Base-by-base conservation (phyloP, 2,329 filamentous ascomycete genomes). In the Aspergillus oerlinghausenensis region DNA sequence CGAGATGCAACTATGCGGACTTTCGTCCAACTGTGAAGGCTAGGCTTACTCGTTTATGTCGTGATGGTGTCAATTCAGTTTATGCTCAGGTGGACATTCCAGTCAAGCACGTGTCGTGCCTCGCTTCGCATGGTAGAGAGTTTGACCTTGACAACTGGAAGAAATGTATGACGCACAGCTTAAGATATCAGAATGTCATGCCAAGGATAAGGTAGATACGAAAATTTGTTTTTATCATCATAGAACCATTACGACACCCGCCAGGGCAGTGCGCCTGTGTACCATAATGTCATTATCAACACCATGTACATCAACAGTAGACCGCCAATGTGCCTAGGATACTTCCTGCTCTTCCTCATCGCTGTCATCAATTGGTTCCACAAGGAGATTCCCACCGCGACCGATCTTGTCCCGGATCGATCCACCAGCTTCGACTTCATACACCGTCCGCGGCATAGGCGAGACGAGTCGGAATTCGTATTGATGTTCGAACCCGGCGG, bases 391-490 rank as follows among this genome's bases (percentile, higher is more conserved):
- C 3, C 88, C 91, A 62, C 90, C 92, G 63, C 87, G 81, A 3
- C 93, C 91, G 69, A 97, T 87, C 64, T 84, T 84, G 62, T 89
- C 84, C 28, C 82, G 82, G 65, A 97, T 81, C 23, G 84, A 88
- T 3, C 83, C 85, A 0, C 82, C 83, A 40, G 79, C 77, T 54
- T 86, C 84, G 4, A 92, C 77, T 59, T 88, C 86, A 71, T 90
- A 93, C 32, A 94, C 89, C 57, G 87, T 84, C 52, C 94, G 81
- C 5, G 94, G 94, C 81, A 99, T 86, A 0, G 91, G 87, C 26
- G 88, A 90, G 2, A 93, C 91, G 48, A 99, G 84, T 55, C 84
- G 84, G 74, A 99, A 99, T n/a, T 77, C 77, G 75, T 94, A 99
- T 64, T 86, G 79, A 71, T 97, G 92, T 63, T 86, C 79, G 70